Evolutionary conservation across 1,284 basidiomycete species (phyloP), one percentile per base, ranked within the genome.

Genomic region (Cryptococcus sp.): DNA sequence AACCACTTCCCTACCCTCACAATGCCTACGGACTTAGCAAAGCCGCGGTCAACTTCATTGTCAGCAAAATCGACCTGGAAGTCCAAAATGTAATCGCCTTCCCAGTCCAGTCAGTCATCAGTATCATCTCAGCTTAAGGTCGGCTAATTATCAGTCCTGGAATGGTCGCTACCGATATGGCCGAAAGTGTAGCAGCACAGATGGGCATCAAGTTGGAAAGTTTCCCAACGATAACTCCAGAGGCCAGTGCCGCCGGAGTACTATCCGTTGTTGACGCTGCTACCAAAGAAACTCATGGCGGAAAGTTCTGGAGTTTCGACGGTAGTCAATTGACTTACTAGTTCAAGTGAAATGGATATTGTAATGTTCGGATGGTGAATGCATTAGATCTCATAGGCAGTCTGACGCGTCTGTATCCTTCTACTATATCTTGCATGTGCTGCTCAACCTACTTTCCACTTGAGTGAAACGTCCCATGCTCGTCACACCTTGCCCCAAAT

Each of bases 11-110:
- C 4, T 49, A 40, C 18, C 7, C 25, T 1, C 24, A 23, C 3
- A 43, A 32, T 14, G 41, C 56, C 18, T 63, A 63, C 41, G 53
- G 55, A 3, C 45, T 46, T 13, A 55, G 50, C 34, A 63, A 63
- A 45, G 59, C 53, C 14, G 59, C 57, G 1, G 46, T 54, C 10
- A 63, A 63, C 42, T 55, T 46, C 36, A 2, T 63, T 14, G 46
- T 45, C 18, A 37, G 41, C 2, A 57, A 50, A 46, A 53, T 63
- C 23, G 52, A 54, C 34, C 28, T 42, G 21, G 55, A 61, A 32
- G 36, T 24, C 19, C 46, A 52, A 23, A 45, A 43, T 18, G 39
- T 56, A 16, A 47, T 48, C 11, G 49, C 54, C 2, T 36, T 55
- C 28, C 45, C 55, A 4, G 44, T 55, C 18, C 50, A 53, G 49